Percentiles rank a stretch among this genome's conserved stretches.
Conservation (phyloP, 306 rosid species). For the Gastrolobium bilobum region DNA sequence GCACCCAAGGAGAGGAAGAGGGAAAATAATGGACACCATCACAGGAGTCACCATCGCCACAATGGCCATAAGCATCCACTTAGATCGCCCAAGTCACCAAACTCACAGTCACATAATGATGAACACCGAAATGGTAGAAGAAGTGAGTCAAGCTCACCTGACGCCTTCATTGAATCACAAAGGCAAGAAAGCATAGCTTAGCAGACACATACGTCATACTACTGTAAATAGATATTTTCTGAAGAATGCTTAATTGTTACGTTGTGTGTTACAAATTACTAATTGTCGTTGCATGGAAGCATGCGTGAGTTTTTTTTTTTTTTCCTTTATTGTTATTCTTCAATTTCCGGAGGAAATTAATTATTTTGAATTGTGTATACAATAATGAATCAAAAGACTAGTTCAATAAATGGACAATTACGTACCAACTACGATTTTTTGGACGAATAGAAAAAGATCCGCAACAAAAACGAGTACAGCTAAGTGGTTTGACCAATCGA, state of each 20-base stretch:
- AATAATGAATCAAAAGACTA: constrained; percentile 31
- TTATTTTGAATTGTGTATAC: constrained; percentile 55
- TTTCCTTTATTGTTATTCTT: background rate
- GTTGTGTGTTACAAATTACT: background rate
- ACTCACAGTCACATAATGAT: constrained; percentile 36
- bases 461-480: constrained; percentile 55
- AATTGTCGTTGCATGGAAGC: constrained; percentile 45
- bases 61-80: constrained; percentile 46
- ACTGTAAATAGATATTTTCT: constrained; percentile 57
- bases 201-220: background rate
- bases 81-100: constrained; percentile 60
- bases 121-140: constrained; percentile 30
- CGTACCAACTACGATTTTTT: constrained; percentile 46
- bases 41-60: constrained; percentile 38
- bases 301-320: background rate
- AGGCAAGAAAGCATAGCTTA: constrained; percentile 48
- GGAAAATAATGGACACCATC: constrained; percentile 49
- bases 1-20: constrained; percentile 47
- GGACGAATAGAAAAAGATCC: constrained; percentile 14
- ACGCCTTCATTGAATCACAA: constrained; percentile 54
- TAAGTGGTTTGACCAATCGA: constrained; percentile 53
- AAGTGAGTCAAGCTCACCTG: constrained; percentile 61
- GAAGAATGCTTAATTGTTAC: constrained; percentile 23
- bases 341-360: constrained; percentile 20
- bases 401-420: constrained; percentile 45